Percentiles rank a stretch among this genome's conserved stretches.
phyloP scores from a whole-genome alignment of 2,329 filamentous ascomycete species.

The Bisporella sp. region DNA sequence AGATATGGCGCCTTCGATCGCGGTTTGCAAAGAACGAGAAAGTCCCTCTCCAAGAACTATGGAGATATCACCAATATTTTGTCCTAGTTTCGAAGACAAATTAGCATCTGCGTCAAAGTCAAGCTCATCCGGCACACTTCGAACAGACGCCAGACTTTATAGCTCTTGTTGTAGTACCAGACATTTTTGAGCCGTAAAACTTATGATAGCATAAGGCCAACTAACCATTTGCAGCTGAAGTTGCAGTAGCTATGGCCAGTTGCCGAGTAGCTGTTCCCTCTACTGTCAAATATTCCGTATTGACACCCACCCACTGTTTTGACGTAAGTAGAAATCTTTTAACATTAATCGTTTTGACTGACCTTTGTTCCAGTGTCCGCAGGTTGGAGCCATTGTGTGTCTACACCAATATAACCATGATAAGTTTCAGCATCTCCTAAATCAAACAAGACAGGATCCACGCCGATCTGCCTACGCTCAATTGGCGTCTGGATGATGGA shows the following conservation, averaged over 20 bases:
- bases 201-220: too few species aligned
- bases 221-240: conserved; percentile 2
- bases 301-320: background rate
- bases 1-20: background rate
- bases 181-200: too few species aligned
- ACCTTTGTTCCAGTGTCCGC: conserved; percentile 1
- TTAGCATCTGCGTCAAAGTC: too few species aligned
- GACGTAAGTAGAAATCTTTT: background rate
- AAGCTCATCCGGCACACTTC: too few species aligned
- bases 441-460: too few species aligned
- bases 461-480: too few species aligned
- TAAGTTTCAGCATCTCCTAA: too few species aligned
- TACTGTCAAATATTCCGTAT: conserved; percentile 4
- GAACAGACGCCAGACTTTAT: too few species aligned
- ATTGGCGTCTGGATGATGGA: too few species aligned
- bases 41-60: conserved; percentile 5
- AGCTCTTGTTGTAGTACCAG: too few species aligned
- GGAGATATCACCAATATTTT: conserved; percentile 5
- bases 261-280: conserved; percentile 3
- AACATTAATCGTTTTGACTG: background rate
- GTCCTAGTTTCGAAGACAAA: background rate
- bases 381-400: too few species aligned
- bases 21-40: background rate
- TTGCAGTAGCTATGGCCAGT: conserved; percentile 4
- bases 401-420: too few species aligned